Evolutionary conservation across 441 rosid genomes (phyloP), one percentile per base, ranked within the genome.

Genomic region (Gossypium davidsonii): DNA sequence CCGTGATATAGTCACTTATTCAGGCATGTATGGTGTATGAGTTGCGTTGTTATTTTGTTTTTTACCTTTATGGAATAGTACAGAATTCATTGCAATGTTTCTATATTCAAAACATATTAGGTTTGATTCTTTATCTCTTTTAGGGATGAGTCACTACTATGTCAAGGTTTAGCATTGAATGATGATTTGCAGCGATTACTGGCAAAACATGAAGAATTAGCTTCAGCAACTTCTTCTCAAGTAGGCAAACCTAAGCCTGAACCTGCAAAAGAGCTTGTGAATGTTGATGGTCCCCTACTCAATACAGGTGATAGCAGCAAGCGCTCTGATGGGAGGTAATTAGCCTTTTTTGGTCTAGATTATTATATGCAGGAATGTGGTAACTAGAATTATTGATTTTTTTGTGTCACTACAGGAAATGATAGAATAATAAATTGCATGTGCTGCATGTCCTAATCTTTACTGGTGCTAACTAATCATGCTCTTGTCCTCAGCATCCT

Each of bases 161-260:
- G 95, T 75, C 97, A 93, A 85, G 99, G 98, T 70, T 84, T 96
- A 77, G 85, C 94, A 26, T 74, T 91, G 75, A 96, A 93, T 87
- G 99, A 96, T 82, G 99, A 96, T 84, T 85, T 96, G 93, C 97
- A 96, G 80, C 96, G 94, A 52, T 77, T 93, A 67, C 85, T 96
- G 74, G 90, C 94, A 68, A 96, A 86, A 81, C 96, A 96, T 63
- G 97, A 96, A 84, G 79, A 88, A 76, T 77, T 93, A 78, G 81
- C 97, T 82, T 90, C 96, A 9, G 97, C 94, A 83, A 83, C 82
- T 77, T 74, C 86, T 76, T 72, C 53, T 73, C 82, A 31, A 78
- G 74, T 71, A 6, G 84, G 80, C 73, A 86, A 88, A 76, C 85
- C 88, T 66, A 88, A 86, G 82, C 66, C 84, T 67, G 88, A 83